A percentile compares a stretch with the other conserved stretches of the same genome.
phyloP scores from a whole-genome alignment of 129 eudicot species.

The Arctium lappa region DNA sequence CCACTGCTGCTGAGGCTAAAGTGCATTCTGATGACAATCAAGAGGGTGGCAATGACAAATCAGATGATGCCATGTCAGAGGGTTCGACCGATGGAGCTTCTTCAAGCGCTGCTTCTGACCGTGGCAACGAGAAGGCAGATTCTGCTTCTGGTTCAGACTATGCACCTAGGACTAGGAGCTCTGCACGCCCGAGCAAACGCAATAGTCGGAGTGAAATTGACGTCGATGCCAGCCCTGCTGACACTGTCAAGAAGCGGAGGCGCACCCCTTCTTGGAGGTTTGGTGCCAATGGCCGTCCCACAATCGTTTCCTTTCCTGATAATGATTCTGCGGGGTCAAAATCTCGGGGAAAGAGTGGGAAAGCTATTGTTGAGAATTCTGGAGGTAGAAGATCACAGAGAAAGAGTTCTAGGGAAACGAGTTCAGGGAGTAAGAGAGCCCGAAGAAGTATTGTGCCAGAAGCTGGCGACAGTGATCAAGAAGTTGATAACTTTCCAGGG shows the following conservation, averaged over 20 bases:
- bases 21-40: conserved; percentile 17
- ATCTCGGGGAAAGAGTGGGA: conserved; percentile 19
- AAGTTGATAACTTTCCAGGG: conserved; percentile 1
- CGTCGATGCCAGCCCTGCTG: conserved; percentile 54
- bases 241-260: conserved; percentile 65
- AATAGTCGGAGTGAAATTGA: conserved; percentile 20
- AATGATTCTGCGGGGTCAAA: conserved; percentile 34
- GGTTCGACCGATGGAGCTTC: conserved; percentile 26
- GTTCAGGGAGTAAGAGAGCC: conserved; percentile 16
- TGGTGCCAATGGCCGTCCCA: conserved; percentile 59
- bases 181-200: conserved; percentile 9
- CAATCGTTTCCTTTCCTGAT: conserved; percentile 41
- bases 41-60: conserved; percentile 17
- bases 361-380: conserved; percentile 3
- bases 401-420: conserved; percentile 34
- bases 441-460: not conserved
- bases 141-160: conserved; percentile 36
- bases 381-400: conserved; percentile 23
- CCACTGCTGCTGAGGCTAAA: conserved; percentile 14
- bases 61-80: conserved; percentile 24
- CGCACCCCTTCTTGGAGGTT: conserved; percentile 64
- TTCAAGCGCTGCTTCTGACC: conserved; percentile 34
- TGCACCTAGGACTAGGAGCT: conserved; percentile 19
- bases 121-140: conserved; percentile 28
- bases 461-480: conserved; percentile 29